phyloP scores from a whole-genome alignment of 129 eudicot species.

The Chrysanthemum makinoi region DNA sequence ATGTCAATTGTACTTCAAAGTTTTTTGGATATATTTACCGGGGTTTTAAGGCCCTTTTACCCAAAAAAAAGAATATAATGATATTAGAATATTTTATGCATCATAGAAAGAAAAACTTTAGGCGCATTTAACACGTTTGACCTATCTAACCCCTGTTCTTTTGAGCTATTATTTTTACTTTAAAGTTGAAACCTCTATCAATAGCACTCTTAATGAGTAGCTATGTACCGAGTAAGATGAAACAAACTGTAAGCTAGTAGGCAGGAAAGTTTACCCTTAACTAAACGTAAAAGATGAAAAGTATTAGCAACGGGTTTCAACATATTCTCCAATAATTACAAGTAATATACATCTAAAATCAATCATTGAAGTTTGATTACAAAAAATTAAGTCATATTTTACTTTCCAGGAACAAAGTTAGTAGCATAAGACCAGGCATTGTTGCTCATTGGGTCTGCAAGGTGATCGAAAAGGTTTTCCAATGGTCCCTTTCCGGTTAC shows the following conservation, averaged over 20 bases:
- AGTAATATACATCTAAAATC: background rate
- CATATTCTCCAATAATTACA: background rate
- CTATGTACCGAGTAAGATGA: background rate
- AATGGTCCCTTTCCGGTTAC: slow-evolving; percentile 34
- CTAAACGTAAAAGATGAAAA: background rate
- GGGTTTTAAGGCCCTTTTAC: no score
- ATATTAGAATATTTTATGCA: no score
- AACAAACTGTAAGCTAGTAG: background rate
- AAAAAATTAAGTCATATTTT: background rate
- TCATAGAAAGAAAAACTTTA: no score
- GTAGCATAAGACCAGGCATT: slow-evolving; percentile 33
- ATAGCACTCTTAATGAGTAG: background rate
- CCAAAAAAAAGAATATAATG: no score
- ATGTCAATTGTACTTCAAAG: no score
- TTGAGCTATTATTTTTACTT: background rate
- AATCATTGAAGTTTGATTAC: background rate
- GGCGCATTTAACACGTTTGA: no score
- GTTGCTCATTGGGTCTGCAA: slow-evolving; percentile 29
- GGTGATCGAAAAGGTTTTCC: slow-evolving; percentile 30
- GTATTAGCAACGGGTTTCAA: background rate
- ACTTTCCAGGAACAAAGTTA: slow-evolving; percentile 36
- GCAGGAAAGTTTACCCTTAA: background rate
- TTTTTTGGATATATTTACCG: no score
- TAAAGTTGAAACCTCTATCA: background rate
- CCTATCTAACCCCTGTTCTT: no score